phyloP scores from a whole-genome alignment of 2,329 filamentous ascomycete genomes.

The Colletotrichum navitas region DNA sequence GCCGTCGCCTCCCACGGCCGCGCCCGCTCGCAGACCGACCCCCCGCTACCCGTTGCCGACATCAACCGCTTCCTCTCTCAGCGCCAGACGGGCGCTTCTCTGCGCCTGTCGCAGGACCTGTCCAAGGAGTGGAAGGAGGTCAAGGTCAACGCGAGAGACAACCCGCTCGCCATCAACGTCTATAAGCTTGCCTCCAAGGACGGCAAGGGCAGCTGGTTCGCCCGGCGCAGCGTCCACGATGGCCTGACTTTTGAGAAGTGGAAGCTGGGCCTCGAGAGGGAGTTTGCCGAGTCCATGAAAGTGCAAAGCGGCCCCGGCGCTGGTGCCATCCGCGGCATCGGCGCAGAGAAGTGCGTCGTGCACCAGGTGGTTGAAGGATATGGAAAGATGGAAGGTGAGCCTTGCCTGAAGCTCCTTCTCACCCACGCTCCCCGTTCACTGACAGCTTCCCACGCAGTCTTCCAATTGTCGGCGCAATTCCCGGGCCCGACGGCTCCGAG shows the following conservation, averaged over 20 bases:
- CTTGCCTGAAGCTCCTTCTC: neutral
- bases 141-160: slow-evolving; percentile 78
- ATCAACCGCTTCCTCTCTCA: slow-evolving; percentile 61
- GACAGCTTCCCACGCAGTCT: slow-evolving; percentile 65
- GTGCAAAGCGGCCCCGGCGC: slow-evolving; percentile 77
- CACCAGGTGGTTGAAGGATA: slow-evolving; percentile 67
- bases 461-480: slow-evolving; percentile 89
- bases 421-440: slow-evolving; percentile 34
- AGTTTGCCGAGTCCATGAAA: slow-evolving; percentile 84
- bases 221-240: slow-evolving; percentile 84
- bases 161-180: slow-evolving; percentile 80
- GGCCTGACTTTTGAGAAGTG: slow-evolving; percentile 82
- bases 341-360: slow-evolving; percentile 82
- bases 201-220: slow-evolving; percentile 90
- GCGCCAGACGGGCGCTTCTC: slow-evolving; percentile 58
- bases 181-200: slow-evolving; percentile 86
- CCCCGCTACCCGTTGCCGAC: slow-evolving; percentile 64
- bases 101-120: slow-evolving; percentile 66
- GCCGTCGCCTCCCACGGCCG: slow-evolving; percentile 61
- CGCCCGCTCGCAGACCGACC: slow-evolving; percentile 68
- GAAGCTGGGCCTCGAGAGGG: slow-evolving; percentile 79
- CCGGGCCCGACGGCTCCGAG: slow-evolving; percentile 88
- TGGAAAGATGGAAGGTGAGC: slow-evolving; percentile 72
- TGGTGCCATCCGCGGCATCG: slow-evolving; percentile 86
- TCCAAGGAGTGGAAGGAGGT: slow-evolving; percentile 89